phyloP scores from a whole-genome alignment of 495 filamentous ascomycete genomes.

The Penicillium silybi region DNA sequence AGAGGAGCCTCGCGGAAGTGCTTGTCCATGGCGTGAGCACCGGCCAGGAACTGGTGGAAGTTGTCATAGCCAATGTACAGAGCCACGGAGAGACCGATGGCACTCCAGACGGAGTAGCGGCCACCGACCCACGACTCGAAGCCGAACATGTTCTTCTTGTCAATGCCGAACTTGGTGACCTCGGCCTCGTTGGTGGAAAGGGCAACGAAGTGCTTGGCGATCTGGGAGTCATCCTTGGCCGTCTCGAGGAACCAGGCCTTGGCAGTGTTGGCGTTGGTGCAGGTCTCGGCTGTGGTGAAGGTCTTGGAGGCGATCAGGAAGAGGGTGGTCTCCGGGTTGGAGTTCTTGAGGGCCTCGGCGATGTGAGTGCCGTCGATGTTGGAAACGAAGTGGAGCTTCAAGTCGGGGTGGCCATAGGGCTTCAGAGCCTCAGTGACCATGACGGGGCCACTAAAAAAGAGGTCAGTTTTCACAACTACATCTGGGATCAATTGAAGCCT shows the following conservation, averaged over 20 bases:
- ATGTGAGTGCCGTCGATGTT: slow-evolving; percentile 99
- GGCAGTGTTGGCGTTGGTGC: slow-evolving; percentile 92
- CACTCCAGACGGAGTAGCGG: slow-evolving; percentile 97
- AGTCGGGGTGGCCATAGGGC: slow-evolving; percentile 77
- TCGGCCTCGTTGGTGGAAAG: slow-evolving; percentile 93
- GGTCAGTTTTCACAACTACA: slow-evolving; percentile 29
- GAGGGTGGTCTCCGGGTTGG: slow-evolving; percentile 92
- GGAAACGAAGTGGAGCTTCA: slow-evolving; percentile 95
- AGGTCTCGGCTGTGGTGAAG: slow-evolving; percentile 97
- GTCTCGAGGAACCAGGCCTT: slow-evolving; percentile 95
- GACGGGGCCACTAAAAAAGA: slow-evolving; percentile 71
- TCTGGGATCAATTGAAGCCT: slow-evolving; percentile 32
- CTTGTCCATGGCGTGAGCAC: slow-evolving; percentile 96
- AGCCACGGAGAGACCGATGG: slow-evolving; percentile 90
- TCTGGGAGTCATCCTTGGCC: slow-evolving; percentile 66
- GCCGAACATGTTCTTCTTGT: slow-evolving; percentile 97
- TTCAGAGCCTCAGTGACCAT: slow-evolving; percentile 98
- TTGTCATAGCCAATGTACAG: slow-evolving; percentile 96
- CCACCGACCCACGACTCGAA: slow-evolving; percentile 98
- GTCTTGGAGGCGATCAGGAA: slow-evolving; percentile 99
- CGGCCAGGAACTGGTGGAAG: slow-evolving; percentile 93
- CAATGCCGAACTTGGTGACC: slow-evolving; percentile 97
- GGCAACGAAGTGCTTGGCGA: slow-evolving; percentile 98
- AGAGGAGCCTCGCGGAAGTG: slow-evolving; percentile 91
- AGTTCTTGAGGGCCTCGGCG: slow-evolving; percentile 82